A percentile compares a stretch with the other conserved stretches of the same genome.
These are phyloP conservation scores for Nicotiana tabacum DNA, from an alignment of 257 asterid species.

Conservation along the genomic window DNA sequence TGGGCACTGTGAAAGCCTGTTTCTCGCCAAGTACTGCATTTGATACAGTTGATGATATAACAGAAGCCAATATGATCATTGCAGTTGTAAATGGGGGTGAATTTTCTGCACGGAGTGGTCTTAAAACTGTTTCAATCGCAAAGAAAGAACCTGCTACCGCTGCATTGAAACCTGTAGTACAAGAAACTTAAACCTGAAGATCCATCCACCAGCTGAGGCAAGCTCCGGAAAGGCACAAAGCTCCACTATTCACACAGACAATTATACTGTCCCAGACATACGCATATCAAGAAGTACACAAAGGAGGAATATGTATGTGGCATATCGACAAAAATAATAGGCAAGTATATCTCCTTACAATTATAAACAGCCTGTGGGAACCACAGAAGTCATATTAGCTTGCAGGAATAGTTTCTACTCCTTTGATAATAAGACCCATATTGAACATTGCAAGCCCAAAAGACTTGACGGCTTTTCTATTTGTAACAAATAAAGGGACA, in stretches of 20 bases:
- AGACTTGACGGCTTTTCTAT: background rate
- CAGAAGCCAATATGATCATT: slow-evolving; percentile 97
- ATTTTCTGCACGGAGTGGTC: slow-evolving; percentile 98
- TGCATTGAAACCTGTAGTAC: slow-evolving; percentile 83
- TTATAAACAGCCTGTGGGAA: background rate
- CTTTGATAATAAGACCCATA: background rate
- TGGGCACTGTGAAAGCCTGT: slow-evolving; percentile 99
- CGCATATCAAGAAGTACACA: background rate
- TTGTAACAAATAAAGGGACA: background rate
- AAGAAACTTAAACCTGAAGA: background rate
- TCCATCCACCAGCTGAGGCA: background rate
- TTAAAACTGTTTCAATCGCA: slow-evolving; percentile 96
- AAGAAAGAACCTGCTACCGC: slow-evolving; percentile 99
- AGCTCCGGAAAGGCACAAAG: background rate
- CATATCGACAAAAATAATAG: background rate
- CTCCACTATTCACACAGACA: background rate
- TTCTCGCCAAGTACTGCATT: slow-evolving; percentile 97
- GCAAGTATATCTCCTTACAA: background rate
- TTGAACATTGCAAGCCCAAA: background rate
- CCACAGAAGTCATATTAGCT: background rate
- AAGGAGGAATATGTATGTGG: background rate
- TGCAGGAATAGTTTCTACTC: background rate
- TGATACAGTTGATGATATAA: slow-evolving; percentile 93
- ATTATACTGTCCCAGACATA: background rate
- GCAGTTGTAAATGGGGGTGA: slow-evolving; percentile 99